Percentiles rank a stretch among this genome's conserved stretches.
Conservation (phyloP, 2,329 filamentous ascomycete genomes). For the Fusarium continuum region DNA sequence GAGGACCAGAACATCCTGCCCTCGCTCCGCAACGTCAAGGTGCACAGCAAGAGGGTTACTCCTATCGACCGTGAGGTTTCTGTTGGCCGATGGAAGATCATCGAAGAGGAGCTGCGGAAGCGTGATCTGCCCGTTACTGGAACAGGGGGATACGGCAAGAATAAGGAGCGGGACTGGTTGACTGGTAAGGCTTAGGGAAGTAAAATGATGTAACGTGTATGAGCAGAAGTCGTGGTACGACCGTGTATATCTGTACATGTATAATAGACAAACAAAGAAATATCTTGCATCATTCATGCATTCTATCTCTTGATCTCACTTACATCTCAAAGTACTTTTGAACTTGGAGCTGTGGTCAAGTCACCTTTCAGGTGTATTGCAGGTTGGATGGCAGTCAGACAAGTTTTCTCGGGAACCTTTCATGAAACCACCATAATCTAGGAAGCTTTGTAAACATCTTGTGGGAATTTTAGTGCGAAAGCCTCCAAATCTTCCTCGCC, state of each 20-base stretch:
- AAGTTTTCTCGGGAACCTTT: no score
- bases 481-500: no score
- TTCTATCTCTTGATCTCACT: no score
- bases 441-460: no score
- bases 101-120: conserved; percentile 73
- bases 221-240: conserved; percentile 29
- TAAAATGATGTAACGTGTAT: conserved; percentile 17
- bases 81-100: conserved; percentile 81
- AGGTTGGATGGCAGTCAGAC: no score
- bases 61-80: conserved; percentile 76
- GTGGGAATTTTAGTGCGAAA: no score
- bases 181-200: conserved; percentile 48
- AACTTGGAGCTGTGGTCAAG: no score
- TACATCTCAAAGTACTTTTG: no score
- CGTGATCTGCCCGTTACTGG: conserved; percentile 68
- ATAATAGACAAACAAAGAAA: conserved; percentile 44
- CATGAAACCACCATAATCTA: no score
- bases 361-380: no score
- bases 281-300: conserved; percentile 23
- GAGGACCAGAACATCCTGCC: conserved; percentile 55
- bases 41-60: conserved; percentile 72
- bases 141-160: conserved; percentile 51
- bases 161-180: conserved; percentile 56
- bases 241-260: conserved; percentile 47
- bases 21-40: conserved; percentile 73